Evolutionary conservation across 2,329 filamentous ascomycete genomes (phyloP), one percentile per base, ranked within the genome.

Genomic region (Basipetospora chlamydospora): DNA sequence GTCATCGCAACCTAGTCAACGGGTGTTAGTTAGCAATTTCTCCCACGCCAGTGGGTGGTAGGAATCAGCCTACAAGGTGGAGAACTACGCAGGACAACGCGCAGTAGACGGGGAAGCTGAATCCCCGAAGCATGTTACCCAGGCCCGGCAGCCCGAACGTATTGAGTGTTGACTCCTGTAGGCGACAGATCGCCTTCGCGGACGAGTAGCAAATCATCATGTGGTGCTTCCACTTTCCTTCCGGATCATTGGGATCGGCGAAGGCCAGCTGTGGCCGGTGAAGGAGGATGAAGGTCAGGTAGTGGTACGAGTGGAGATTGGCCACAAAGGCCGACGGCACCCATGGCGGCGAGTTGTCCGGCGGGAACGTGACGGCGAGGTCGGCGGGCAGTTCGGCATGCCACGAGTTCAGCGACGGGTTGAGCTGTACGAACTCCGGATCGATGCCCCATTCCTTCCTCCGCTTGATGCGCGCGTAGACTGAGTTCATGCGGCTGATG

Each of bases 91-190:
- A 94, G 1, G 85, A 90, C 31, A 96, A 62, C 18, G 94, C 76
- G 39, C 79, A 77, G 51, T 96, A 96, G n/a, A 96, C 85, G 5
- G 84, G 85, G 50, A 94, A 96, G 56, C 87, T 94, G 53, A 93
- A 86, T 26, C 88, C 88, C 45, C 88, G 73, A 49, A 88, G 80
- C 88, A 95, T 95, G 58, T 80, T 92, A 47, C 90, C 68, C 12
- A 96, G 64, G 1, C 87, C 88, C 12, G 72, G 72, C 41, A 94
- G 62, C 3, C 86, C 84, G 54, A 78, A 93, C 0, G 73, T 70
- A 37, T 79, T 70, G 40, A 93, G 51, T 25, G 93, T 74, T 2
- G 79, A 79, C 57, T 96, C 88, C 51, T 95, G 86, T 5, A 95
- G 58, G 41, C 82, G 77, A 56, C 87, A 95, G 35, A 96, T 67